Percentiles rank a stretch among this genome's conserved stretches.
These are phyloP conservation scores for Dendrobium nobile DNA, from an alignment of 106 monocot genomes.

Conservation along the genomic window DNA sequence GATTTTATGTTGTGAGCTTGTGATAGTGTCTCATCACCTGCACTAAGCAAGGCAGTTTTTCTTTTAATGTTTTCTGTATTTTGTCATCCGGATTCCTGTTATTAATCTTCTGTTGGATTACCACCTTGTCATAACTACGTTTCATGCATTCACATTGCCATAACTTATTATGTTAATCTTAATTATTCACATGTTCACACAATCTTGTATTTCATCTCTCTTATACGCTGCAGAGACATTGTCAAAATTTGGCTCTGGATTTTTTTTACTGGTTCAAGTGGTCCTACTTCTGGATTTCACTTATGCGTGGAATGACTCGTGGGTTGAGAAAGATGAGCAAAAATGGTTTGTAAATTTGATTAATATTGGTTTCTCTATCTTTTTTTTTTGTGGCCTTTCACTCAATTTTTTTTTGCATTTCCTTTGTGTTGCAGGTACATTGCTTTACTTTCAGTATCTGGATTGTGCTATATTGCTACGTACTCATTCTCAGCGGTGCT, in stretches of 20 bases:
- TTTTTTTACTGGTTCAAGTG: constrained; percentile 91
- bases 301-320: constrained; percentile 85
- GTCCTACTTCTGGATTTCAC: constrained; percentile 76
- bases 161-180: not conserved
- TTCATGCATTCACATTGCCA: not conserved
- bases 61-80: not conserved
- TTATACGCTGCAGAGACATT: constrained; percentile 49
- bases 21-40: not conserved
- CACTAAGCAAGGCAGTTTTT: not conserved
- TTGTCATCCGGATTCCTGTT: not conserved
- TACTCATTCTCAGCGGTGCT: constrained; percentile 72
- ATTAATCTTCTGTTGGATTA: not conserved
- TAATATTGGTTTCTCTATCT: not conserved
- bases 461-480: constrained; percentile 69
- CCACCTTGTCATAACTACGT: not conserved
- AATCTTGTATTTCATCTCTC: not conserved
- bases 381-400: not conserved
- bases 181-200: not conserved
- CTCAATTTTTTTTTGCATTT: not conserved
- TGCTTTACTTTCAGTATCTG: constrained; percentile 62
- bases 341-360: constrained; percentile 47
- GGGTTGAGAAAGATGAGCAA: constrained; percentile 90
- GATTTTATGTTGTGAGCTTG: not conserved
- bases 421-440: constrained; percentile 55
- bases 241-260: constrained; percentile 85